phyloP scores from a whole-genome alignment of 345 rosid species.

The Euphorbia tirucalli region DNA sequence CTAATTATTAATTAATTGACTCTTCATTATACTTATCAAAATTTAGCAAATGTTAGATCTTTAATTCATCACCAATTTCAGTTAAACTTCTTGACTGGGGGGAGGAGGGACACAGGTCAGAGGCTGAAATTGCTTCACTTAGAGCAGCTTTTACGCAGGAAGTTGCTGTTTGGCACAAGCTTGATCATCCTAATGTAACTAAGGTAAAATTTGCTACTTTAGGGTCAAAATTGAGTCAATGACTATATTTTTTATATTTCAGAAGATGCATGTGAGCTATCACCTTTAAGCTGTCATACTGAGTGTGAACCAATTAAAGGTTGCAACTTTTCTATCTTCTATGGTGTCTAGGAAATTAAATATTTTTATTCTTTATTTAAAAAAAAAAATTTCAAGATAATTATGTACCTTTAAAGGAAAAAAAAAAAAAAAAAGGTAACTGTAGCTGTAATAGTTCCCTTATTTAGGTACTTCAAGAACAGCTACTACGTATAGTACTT shows the following conservation, averaged over 20 bases:
- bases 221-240: neutral
- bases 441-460: neutral
- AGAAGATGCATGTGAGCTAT: constrained; percentile 16
- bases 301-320: neutral
- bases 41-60: neutral
- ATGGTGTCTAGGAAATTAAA: neutral
- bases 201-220: constrained; percentile 25
- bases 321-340: constrained; percentile 1
- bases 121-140: constrained; percentile 28
- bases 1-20: neutral
- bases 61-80: constrained; percentile 1
- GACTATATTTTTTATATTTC: neutral
- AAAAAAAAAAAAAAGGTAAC: neutral
- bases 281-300: constrained; percentile 3
- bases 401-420: neutral
- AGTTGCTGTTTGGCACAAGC: constrained; percentile 38
- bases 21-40: neutral
- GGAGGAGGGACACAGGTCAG: constrained; percentile 32
- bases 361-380: neutral
- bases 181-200: constrained; percentile 37
- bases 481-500: neutral
- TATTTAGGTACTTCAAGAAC: neutral
- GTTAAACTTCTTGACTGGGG: constrained; percentile 38
- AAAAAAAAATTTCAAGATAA: neutral
- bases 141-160: constrained; percentile 35